These are phyloP conservation scores for Cladophialophora exuberans DNA, from an alignment of 2,329 filamentous ascomycete species.

Conservation along the genomic window DNA sequence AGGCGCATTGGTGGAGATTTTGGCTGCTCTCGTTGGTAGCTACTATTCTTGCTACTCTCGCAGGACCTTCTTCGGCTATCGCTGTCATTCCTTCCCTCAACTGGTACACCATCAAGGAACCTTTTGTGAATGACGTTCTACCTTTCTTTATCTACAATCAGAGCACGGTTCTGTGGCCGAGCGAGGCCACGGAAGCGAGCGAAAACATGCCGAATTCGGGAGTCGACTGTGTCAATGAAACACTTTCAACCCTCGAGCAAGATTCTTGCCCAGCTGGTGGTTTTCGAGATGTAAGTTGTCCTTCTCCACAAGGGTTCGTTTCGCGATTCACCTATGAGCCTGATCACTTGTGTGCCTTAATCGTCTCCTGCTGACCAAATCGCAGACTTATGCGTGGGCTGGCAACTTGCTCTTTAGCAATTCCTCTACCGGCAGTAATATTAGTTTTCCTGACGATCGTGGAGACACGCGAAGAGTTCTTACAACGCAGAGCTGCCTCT, in stretches of 20 bases:
- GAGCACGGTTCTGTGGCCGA: constrained; percentile 29
- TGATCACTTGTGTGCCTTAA: too few species aligned
- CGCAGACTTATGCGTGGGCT: constrained; percentile 21
- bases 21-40: constrained; percentile 27
- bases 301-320: too few species aligned
- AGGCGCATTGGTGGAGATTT: constrained; percentile 22
- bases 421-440: constrained; percentile 21
- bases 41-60: constrained; percentile 31
- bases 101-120: constrained; percentile 25
- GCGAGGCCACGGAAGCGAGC: constrained; percentile 23
- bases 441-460: constrained; percentile 19
- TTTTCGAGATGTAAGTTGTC: constrained; percentile 7
- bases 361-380: too few species aligned
- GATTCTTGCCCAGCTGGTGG: constrained; percentile 18
- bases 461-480: constrained; percentile 25
- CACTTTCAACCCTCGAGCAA: constrained; percentile 11
- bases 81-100: constrained; percentile 32
- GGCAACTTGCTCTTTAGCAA: constrained; percentile 24
- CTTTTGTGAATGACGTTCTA: constrained; percentile 19
- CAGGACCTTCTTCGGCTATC: constrained; percentile 34
- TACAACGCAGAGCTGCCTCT: constrained; percentile 21
- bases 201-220: constrained; percentile 22
- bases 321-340: too few species aligned
- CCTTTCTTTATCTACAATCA: constrained; percentile 27
- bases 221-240: constrained; percentile 14